These are phyloP conservation scores for Hanseniaspora mollemarum DNA, from an alignment of 805 yeast genomes.

Conservation along the genomic window DNA sequence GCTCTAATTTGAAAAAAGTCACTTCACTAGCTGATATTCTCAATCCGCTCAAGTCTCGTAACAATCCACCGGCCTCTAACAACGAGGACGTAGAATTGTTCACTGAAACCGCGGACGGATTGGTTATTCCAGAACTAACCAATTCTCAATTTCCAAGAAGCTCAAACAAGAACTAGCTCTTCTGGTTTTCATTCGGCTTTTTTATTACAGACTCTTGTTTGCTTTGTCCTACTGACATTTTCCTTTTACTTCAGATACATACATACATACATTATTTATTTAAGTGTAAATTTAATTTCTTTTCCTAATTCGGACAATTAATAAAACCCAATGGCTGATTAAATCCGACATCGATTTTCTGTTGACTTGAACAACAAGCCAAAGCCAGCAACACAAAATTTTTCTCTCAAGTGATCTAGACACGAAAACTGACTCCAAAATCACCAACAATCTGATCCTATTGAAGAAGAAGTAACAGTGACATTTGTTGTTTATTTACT, in stretches of 20 bases:
- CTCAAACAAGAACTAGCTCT: background rate
- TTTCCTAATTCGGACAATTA: background rate
- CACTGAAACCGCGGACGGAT: slow-evolving; percentile 28
- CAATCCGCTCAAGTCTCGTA: background rate
- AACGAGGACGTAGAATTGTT: slow-evolving; percentile 21
- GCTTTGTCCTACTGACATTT: too few species aligned
- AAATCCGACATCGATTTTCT: background rate
- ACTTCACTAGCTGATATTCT: background rate
- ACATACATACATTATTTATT: too few species aligned
- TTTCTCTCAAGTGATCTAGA: background rate
- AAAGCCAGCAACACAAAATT: background rate
- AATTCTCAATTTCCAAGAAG: slow-evolving; percentile 25
- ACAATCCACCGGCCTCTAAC: slow-evolving; percentile 7
- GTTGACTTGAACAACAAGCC: background rate
- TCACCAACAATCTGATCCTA: too few species aligned
- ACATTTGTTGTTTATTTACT: background rate
- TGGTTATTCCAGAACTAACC: slow-evolving; percentile 32
- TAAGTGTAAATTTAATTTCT: too few species aligned
- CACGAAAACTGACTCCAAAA: too few species aligned
- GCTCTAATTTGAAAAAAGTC: background rate
- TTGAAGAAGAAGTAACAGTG: background rate
- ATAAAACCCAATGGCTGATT: background rate
- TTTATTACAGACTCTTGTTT: too few species aligned
- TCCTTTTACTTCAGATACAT: too few species aligned
- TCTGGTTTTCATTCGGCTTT: too few species aligned